These are phyloP conservation scores for Raphidocelis subcapitata DNA, from an alignment of 139 green algal genomes.

Conservation along the genomic window DNA sequence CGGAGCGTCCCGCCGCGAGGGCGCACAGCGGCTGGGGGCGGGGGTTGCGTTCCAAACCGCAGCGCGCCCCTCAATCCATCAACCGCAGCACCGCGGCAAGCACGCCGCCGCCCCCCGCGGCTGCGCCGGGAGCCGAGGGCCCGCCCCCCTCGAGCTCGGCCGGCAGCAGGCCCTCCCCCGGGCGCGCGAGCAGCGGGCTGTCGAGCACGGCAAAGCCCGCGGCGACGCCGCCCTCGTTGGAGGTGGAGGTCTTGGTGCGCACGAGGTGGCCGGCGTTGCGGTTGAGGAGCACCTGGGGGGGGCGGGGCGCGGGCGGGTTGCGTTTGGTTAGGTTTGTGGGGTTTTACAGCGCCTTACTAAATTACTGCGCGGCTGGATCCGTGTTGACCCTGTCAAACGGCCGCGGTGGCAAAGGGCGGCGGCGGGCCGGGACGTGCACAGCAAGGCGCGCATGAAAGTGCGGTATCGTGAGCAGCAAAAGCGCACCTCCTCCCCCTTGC, in stretches of 20 bases:
- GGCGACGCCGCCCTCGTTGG: conserved; percentile 94
- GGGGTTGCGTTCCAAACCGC: too few relatives aligned
- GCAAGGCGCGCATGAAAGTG: not conserved
- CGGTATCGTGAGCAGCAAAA: not conserved
- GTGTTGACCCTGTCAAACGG: too few relatives aligned
- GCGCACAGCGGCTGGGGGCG: too few relatives aligned
- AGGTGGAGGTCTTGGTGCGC: conserved; percentile 87
- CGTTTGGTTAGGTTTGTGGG: too few relatives aligned
- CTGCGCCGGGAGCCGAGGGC: too few relatives aligned
- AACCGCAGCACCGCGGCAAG: too few relatives aligned
- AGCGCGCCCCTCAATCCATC: too few relatives aligned
- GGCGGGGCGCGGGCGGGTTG: conserved; percentile 17
- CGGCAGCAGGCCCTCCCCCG: conserved; percentile 12
- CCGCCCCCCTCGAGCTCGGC: conserved; percentile 1
- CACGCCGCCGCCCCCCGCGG: too few relatives aligned
- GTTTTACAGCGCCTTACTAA: too few relatives aligned
- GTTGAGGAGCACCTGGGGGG: conserved; percentile 74
- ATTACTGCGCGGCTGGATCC: too few relatives aligned
- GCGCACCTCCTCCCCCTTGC: not conserved
- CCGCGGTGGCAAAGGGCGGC: too few relatives aligned
- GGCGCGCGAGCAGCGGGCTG: conserved; percentile 55
- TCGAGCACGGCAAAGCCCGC: conserved; percentile 91
- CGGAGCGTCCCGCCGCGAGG: too few relatives aligned
- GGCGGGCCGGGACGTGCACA: not conserved
- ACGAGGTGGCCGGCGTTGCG: conserved; percentile 83